Evolutionary conservation across 1,284 basidiomycete genomes (phyloP).

Genomic region (Microbotryum scabiosae): DNA sequence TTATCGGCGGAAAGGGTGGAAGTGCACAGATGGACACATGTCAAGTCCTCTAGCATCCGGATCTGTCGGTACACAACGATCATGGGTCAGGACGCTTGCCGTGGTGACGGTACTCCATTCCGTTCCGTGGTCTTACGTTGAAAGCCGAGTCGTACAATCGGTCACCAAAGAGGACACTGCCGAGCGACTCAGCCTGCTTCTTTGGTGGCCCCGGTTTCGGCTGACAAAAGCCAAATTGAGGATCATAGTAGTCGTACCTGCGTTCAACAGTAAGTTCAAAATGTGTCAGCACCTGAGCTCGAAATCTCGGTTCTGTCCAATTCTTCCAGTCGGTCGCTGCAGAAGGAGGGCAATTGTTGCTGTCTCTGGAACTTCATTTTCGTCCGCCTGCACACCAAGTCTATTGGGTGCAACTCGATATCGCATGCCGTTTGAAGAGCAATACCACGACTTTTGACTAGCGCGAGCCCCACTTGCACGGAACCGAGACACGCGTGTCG

Average conservation of each 20-base stretch:
- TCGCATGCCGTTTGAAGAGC: no score
- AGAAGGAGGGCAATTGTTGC: no score
- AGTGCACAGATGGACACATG: conserved; percentile 70
- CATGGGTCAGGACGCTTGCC: not conserved
- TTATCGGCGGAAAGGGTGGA: conserved; percentile 58
- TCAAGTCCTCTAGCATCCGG: conserved; percentile 61
- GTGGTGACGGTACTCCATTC: not conserved
- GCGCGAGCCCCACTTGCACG: no score
- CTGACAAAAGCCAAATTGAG: conserved; percentile 74
- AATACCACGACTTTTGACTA: no score
- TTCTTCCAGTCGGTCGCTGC: conserved; percentile 57
- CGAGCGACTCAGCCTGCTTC: conserved; percentile 77
- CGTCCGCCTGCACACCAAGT: no score
- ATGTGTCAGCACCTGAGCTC: conserved; percentile 46
- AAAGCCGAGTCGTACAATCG: conserved; percentile 87
- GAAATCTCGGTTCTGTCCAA: conserved; percentile 62
- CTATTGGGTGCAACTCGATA: no score
- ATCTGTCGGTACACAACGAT: conserved; percentile 47
- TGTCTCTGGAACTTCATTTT: no score
- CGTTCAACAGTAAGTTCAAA: no score
- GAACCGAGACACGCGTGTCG: no score
- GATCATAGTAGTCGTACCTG: conserved; percentile 68
- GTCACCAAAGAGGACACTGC: conserved; percentile 91
- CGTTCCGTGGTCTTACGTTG: conserved; percentile 49
- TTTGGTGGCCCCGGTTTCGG: conserved; percentile 59